Base-by-base conservation (phyloP, 768 basidiomycete genomes). In the Cystoderma amianthinum region DNA sequence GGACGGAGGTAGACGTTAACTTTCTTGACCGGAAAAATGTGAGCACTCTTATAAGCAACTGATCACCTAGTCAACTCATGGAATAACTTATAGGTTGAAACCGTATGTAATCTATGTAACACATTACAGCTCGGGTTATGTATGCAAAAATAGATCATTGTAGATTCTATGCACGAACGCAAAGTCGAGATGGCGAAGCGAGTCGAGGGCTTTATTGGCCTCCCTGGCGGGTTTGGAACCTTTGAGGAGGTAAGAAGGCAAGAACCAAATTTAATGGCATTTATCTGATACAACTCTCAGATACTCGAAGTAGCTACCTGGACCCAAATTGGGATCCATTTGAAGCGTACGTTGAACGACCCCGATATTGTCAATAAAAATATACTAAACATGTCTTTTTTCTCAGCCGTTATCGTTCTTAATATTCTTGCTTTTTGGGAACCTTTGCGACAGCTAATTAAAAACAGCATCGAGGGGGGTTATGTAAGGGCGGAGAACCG, bases 221-320 rank as follows among this genome's bases (percentile, higher is more conserved):
- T 99, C 15, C 94, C 95, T 1, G 95, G 95, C 15, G 95, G 95
- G 0, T 96, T 80, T 55, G 95, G 95, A 7, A 97, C 94, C 0
- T 89, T 91, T 48, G 96, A 99, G 63, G 95, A 97, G 74, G 87
- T 83, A 58, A 7, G 23, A n/a, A n/a, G n/a, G n/a, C n/a, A n/a
- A n/a, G n/a, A n/a, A n/a, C n/a, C n/a, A n/a, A n/a, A n/a, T n/a
- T n/a, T n/a, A n/a, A n/a, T n/a, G n/a, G n/a, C n/a, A n/a, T n/a
- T n/a, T n/a, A n/a, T n/a, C n/a, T n/a, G n/a, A n/a, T n/a, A n/a
- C n/a, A n/a, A 9, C 37, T 37, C 17, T 32, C 48, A 90, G 85
- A 63, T 90, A n/a, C 60, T 96, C 20, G 95, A 98, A 61, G 93
- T 89, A 47, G 76, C 82, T 11, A 96, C 94, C 0, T 99, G 95